These are phyloP conservation scores for Trichoderma citrinoviride DNA, from an alignment of 2,329 filamentous ascomycete species.

Conservation along the genomic window DNA sequence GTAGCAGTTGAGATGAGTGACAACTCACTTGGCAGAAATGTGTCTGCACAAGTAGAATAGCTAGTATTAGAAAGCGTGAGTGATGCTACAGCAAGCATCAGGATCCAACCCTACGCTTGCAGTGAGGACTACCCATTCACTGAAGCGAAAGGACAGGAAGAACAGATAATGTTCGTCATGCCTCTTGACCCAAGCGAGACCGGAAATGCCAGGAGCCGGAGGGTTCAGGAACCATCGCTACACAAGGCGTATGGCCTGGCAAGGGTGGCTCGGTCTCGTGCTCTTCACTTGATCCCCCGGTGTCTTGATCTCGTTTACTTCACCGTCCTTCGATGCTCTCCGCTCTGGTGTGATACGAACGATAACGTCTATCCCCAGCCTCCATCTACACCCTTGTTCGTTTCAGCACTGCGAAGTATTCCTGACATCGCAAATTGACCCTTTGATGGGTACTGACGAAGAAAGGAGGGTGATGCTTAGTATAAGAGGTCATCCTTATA, in stretches of 20 bases:
- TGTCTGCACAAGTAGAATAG: too few relatives aligned
- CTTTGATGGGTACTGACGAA: not conserved
- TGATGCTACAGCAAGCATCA: too few relatives aligned
- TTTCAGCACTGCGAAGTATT: not conserved
- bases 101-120: not conserved
- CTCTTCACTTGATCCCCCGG: not conserved
- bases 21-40: too few relatives aligned
- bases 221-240: not conserved
- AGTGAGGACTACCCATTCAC: not conserved
- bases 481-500: not conserved
- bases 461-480: not conserved
- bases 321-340: conserved; percentile 13
- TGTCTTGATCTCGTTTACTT: not conserved
- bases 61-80: too few relatives aligned
- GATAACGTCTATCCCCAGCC: not conserved
- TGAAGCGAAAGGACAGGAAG: not conserved
- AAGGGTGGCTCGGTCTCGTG: conserved; percentile 12
- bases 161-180: not conserved
- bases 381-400: not conserved
- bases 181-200: not conserved
- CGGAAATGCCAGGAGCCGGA: not conserved
- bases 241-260: not conserved
- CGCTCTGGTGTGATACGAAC: conserved; percentile 14
- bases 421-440: not conserved
- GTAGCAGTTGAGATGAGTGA: too few relatives aligned